Evolutionary conservation across 768 basidiomycete genomes (phyloP).

Genomic region (Hysterangium stoloniferum): DNA sequence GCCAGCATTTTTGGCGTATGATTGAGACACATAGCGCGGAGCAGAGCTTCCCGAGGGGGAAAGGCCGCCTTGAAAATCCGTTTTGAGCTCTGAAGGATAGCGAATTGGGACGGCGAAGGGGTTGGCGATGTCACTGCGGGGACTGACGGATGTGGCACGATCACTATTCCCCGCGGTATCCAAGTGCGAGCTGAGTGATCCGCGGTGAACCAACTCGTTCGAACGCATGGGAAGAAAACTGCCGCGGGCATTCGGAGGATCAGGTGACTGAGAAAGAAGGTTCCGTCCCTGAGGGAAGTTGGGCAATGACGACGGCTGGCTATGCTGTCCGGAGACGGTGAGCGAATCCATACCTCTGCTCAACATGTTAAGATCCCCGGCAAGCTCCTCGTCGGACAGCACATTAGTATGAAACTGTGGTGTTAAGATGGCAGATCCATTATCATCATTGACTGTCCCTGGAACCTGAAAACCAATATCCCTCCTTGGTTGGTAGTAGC

Average conservation of each 20-base stretch:
- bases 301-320: conserved; percentile 69
- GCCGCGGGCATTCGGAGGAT: conserved; percentile 1
- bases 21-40: not conserved
- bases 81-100: not conserved
- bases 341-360: conserved; percentile 33
- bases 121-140: conserved; percentile 7
- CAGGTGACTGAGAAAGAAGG: conserved; percentile 8
- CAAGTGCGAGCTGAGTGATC: not conserved
- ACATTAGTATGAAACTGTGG: conserved; percentile 20
- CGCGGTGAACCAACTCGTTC: not conserved
- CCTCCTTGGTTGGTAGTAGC: conserved; percentile 68
- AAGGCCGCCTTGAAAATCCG: not conserved
- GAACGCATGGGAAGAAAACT: conserved; percentile 9
- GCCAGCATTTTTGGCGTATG: not conserved
- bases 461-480: conserved; percentile 63
- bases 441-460: conserved; percentile 39
- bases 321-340: conserved; percentile 25
- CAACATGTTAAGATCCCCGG: conserved; percentile 52
- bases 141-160: conserved; percentile 10
- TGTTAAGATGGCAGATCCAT: conserved; percentile 3
- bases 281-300: conserved; percentile 49
- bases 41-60: not conserved
- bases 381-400: conserved; percentile 76
- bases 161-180: conserved; percentile 5
- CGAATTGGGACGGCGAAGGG: conserved; percentile 1